Evolutionary conservation across 2,329 filamentous ascomycete species (phyloP), one percentile per base, ranked within the genome.

Genomic region (Trematosphaeria pertusa): DNA sequence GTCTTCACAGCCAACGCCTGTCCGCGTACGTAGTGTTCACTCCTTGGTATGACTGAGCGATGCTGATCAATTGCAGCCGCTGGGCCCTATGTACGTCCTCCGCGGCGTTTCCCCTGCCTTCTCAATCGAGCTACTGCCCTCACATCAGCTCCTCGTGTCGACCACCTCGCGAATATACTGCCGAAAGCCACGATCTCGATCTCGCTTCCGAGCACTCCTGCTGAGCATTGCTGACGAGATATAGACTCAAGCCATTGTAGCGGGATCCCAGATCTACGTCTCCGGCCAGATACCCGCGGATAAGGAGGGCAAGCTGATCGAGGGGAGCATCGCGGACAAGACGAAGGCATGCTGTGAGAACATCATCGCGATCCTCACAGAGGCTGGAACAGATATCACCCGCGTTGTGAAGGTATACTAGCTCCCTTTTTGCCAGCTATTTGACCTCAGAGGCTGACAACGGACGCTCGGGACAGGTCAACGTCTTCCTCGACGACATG

Each of bases 401-500:
- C 89, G 86, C 73, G 87, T 96, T 36, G 89, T 97, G 76, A 96
- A 97, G 82, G 88, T 91, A 46, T 26, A 56, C 50, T 10, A 7
- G 15, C 15, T 32, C 34, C 42, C 10, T 24, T 15, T 22, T 18
- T 7, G 9, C 37, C 5, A 31, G n/a, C 24, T 11, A n/a, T 9
- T 14, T 33, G 15, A 6, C 19, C 19, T 17, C n/a, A 18, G 19
- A 11, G 14, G 21, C 11, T 36, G 19, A 43, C 35, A 37, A 14
- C 39, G 2, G 8, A 20, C 1, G 6, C 7, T 17, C 14, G 3
- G 2, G n/a, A 5, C 40, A 77, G 75, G 70, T 73, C 61, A 79
- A 74, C 41, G 87, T 96, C 69, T 97, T 97, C 81, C 78, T 97
- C 52, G 87, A 88, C 39, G 88, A 95, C 74, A 97, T 97, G 93